Percentiles rank a stretch among this genome's conserved stretches.
Conservation (phyloP, 371 early-diverging fungal species). For the Mucor circinelloides region DNA sequence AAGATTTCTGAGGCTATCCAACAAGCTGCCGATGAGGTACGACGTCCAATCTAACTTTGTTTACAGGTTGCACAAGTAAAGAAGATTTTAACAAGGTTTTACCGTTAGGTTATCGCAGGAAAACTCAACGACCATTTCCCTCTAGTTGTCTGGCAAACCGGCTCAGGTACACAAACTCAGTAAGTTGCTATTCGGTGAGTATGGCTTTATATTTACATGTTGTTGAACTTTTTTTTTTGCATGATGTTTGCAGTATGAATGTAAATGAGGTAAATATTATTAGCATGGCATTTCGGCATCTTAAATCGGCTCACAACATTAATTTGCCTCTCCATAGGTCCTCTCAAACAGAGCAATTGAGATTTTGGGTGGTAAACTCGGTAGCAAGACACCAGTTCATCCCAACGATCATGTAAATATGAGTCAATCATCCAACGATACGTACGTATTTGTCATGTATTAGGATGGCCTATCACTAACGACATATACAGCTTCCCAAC, state of each 20-base stretch:
- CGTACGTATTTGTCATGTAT: constrained; percentile 42
- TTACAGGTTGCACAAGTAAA: not conserved
- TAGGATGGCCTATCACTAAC: not conserved
- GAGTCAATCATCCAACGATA: constrained; percentile 95
- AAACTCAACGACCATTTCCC: constrained; percentile 91
- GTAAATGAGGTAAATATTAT: constrained; percentile 71
- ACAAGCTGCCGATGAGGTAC: constrained; percentile 80
- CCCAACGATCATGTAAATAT: constrained; percentile 98
- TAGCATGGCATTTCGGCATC: not conserved
- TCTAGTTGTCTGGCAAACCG: constrained; percentile 96
- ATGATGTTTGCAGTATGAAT: constrained; percentile 69
- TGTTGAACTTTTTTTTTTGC: not conserved
- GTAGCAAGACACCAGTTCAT: constrained; percentile 91
- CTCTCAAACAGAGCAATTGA: constrained; percentile 97
- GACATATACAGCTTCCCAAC: constrained; percentile 78
- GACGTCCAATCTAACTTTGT: not conserved
- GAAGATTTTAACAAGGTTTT: not conserved
- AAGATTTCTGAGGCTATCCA: constrained; percentile 86
- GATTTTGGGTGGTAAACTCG: constrained; percentile 86
- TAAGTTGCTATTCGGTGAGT: constrained; percentile 17
- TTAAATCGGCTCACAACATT: not conserved
- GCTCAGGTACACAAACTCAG: constrained; percentile 97
- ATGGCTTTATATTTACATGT: not conserved
- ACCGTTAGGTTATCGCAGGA: constrained; percentile 78
- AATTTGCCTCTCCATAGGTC: constrained; percentile 48